Base-by-base conservation (phyloP, 2,329 filamentous ascomycete species). In the Alternaria ventricosa region DNA sequence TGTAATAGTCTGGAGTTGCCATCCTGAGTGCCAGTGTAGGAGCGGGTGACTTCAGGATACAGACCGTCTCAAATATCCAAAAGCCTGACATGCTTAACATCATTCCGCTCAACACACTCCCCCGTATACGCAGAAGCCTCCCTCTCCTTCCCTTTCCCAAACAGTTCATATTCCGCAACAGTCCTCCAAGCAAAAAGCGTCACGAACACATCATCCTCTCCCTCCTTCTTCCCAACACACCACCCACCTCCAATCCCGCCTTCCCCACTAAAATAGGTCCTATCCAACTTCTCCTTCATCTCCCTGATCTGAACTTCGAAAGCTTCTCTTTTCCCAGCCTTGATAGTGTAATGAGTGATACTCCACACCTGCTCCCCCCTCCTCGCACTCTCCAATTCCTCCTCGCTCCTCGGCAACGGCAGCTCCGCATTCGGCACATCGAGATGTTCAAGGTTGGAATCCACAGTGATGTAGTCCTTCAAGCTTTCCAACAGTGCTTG, bases 401-500 rank as follows among this genome's bases (percentile, higher is more conserved):
- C 25, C 3, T 36, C 47, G 2, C 56, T 33, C 71, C 28, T 73
- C 28, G 41, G 68, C 4, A 80, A 50, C 1, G 78, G 77, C 1
- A 79, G 70, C 9, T 66, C 64, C 5, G 70, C 46, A 25, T 80
- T 79, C 57, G 82, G 73, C 9, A 77, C 66, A 53, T 82, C 79
- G 18, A 84, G 67, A 66, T 86, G 84, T 27, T 81, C 76, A 67
- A 85, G 72, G 41, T 53, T 51, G 78, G 80, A 83, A 10, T 79
- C 75, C 6, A 84, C 78, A 15, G 72, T 78, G 6, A 84, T n/a
- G 15, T 77, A 69, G 6, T 76, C 78, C 47, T 78, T 72, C 4
- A 85, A 62, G 18, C 69, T 64, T 10, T 70, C 66, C 3, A 85
- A 68, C 3, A 83, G 13, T 2, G 70, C 71, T 64, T 83, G 80